Conservation (phyloP, 2,329 filamentous ascomycete genomes). For the Hypoxylon sp. region DNA sequence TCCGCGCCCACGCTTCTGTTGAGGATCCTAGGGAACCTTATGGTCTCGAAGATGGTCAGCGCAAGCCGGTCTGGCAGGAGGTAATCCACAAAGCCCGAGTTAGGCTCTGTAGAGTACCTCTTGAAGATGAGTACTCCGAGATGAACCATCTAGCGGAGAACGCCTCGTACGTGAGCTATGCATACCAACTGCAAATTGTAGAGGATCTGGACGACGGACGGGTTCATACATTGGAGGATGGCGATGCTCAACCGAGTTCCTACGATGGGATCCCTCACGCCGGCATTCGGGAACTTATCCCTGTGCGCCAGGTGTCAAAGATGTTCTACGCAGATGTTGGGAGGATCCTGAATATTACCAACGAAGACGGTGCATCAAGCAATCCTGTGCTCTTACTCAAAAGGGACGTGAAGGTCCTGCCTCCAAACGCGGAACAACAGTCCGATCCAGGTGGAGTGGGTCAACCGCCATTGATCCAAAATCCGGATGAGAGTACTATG, state of each 20-base stretch:
- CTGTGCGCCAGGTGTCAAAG: constrained; percentile 78
- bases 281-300: constrained; percentile 68
- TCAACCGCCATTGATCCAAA: constrained; percentile 39
- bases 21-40: constrained; percentile 62
- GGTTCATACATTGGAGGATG: constrained; percentile 62
- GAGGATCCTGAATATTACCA: constrained; percentile 84
- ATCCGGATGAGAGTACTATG: constrained; percentile 27
- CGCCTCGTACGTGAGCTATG: constrained; percentile 66
- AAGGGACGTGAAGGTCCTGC: constrained; percentile 74
- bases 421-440: constrained; percentile 52
- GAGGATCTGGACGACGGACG: constrained; percentile 80
- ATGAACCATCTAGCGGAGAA: constrained; percentile 21
- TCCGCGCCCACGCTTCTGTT: constrained; percentile 79
- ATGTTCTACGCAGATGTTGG: constrained; percentile 95
- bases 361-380: constrained; percentile 72
- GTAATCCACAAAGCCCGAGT: constrained; percentile 93
- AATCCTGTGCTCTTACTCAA: constrained; percentile 83
- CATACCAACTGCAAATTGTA: constrained; percentile 84
- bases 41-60: constrained; percentile 68
- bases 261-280: constrained; percentile 61
- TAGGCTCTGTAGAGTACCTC: constrained; percentile 80
- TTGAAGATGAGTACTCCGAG: constrained; percentile 22
- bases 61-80: constrained; percentile 89
- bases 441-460: constrained; percentile 65
- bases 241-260: constrained; percentile 46